Percentiles rank a stretch among this genome's conserved stretches.
Evolutionary conservation across 441 rosid genomes (phyloP).

Genomic region (Syzygium syzygioides): DNA sequence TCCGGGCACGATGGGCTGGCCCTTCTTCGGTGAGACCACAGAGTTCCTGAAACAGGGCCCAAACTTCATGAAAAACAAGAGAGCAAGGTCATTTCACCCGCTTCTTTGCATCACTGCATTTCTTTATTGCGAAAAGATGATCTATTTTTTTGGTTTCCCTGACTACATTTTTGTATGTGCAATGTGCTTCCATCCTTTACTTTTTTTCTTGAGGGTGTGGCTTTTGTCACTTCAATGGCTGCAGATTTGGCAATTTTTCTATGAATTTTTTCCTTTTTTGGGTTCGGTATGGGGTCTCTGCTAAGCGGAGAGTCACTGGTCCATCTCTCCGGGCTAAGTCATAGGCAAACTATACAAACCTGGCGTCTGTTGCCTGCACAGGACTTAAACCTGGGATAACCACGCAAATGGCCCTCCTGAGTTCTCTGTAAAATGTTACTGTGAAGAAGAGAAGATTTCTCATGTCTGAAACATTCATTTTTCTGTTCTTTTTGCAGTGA

Average conservation of each 20-base stretch:
- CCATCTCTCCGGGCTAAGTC: neutral
- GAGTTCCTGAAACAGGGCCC: constrained; percentile 26
- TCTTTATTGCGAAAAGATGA: neutral
- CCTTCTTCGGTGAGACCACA: constrained; percentile 22
- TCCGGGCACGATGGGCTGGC: constrained; percentile 36
- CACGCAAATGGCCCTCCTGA: neutral
- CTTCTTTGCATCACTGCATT: neutral
- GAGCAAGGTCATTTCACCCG: constrained; percentile 12
- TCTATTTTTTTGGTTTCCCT: neutral
- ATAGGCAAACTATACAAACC: neutral
- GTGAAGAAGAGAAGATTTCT: neutral
- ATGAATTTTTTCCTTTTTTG: neutral
- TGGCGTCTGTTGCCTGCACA: neutral
- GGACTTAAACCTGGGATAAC: neutral
- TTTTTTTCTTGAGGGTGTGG: neutral
- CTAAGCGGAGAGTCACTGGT: neutral
- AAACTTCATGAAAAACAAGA: constrained; percentile 20
- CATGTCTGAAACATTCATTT: neutral
- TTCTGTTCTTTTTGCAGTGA: neutral
- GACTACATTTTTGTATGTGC: neutral
- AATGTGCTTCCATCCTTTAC: neutral
- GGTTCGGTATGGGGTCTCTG: neutral
- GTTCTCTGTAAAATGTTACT: neutral
- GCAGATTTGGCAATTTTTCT: neutral
- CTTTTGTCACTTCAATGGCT: neutral